Base-by-base conservation (phyloP, 768 basidiomycete genomes). In the Russula dissimulans region DNA sequence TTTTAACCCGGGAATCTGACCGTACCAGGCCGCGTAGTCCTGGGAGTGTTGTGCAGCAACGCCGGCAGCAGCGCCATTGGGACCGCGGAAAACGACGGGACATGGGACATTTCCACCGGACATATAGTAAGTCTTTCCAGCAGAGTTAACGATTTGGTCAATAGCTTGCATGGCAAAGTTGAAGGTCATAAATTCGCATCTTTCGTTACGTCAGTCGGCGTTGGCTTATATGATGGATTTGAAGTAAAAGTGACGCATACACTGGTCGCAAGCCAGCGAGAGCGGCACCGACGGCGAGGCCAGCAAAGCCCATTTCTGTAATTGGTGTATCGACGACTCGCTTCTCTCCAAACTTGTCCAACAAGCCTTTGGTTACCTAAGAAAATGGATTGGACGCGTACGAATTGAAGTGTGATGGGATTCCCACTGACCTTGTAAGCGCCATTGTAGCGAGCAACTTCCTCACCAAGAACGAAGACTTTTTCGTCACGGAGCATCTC, bases 101-200 rank as follows among this genome's bases (percentile, higher is more conserved):
- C 95, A 98, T 11, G 94, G 91, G 17, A 97, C 95, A 69, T 94
- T 97, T 65, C 97, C 97, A 60, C 97, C 97, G 42, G 97, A 98
- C 97, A 99, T 99, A 83, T 99, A 99, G 76, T 97, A 95, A 4
- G 97, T 99, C 80, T 98, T 99, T 62, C 92, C 97, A 57, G 89
- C 97, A n/a, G 97, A 98, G 82, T 99, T 99, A 75, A 99, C 93
- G 64, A 99, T 99, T 71, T 99, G 97, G 77, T 99, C 97, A 73
- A 99, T 98, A 60, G 97, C 95, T 76, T 95, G 93, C 95, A 98
- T 99, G 66, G 95, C 95, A 72, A 99, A 98, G 81, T 99, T 98
- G 81, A 95, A 98, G 15, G 95, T 98, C 95, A 97, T 98, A 79
- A 97, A 99, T 79, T 98, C 95, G 81, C 95, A 97, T 69, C 91